Evolutionary conservation across 2,329 filamentous ascomycete genomes (phyloP).

Genomic region (Trichoderma sp.): DNA sequence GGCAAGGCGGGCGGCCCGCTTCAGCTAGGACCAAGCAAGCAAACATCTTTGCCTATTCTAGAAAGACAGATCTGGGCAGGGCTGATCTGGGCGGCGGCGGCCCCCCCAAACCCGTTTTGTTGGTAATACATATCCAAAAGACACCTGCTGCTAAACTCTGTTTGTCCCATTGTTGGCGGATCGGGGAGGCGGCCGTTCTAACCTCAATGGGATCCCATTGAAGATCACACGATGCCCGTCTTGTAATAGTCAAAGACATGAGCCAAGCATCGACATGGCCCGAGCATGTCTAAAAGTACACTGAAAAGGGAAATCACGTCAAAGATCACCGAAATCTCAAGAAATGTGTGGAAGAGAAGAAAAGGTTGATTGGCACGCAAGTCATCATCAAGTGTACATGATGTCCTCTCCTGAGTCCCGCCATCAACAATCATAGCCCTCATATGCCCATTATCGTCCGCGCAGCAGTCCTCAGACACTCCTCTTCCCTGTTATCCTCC

Average conservation of each 20-base stretch:
- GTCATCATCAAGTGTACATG: constrained; percentile 29
- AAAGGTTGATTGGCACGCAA: constrained; percentile 29
- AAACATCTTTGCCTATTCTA: constrained; percentile 17
- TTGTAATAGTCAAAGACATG: not conserved
- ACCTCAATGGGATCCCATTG: constrained; percentile 16
- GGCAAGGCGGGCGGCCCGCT: not conserved
- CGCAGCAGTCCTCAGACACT: constrained; percentile 6
- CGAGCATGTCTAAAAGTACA: not conserved
- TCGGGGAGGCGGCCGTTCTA: constrained; percentile 6
- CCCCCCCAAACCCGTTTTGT: too few species aligned
- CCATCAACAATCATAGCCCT: constrained; percentile 30
- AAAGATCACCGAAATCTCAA: not conserved
- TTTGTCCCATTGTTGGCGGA: constrained; percentile 1
- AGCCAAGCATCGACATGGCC: constrained; percentile 4
- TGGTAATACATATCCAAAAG: not conserved
- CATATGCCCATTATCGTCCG: constrained; percentile 31
- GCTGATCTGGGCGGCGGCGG: constrained; percentile 7
- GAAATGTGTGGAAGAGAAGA: constrained; percentile 14
- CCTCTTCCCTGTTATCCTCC: not conserved
- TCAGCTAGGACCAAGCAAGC: not conserved
- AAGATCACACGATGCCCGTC: constrained; percentile 11
- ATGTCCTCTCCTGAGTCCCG: constrained; percentile 22
- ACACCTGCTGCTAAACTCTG: not conserved
- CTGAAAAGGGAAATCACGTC: not conserved
- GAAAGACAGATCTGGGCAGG: not conserved